phyloP scores from a whole-genome alignment of 352 stramenopile species.

The Paralagenidium karlingii region DNA sequence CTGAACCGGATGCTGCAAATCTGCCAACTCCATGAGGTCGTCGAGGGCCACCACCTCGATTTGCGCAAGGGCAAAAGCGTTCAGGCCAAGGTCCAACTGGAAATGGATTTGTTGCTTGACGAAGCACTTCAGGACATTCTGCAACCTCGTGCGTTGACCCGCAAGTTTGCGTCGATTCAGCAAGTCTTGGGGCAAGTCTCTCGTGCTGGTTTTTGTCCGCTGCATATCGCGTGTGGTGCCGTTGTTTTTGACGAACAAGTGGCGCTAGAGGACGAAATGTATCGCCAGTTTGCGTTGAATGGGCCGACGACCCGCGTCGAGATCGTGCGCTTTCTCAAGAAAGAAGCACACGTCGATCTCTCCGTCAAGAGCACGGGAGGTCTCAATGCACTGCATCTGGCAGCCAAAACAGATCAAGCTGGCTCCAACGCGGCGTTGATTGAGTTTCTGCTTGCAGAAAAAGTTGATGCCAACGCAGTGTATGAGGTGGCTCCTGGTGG shows the following conservation, averaged over 20 bases:
- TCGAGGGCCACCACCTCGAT: conserved; percentile 22
- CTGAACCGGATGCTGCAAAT: conserved; percentile 17
- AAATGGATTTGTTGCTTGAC: conserved; percentile 44
- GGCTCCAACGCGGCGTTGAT: conserved; percentile 34
- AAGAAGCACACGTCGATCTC: conserved; percentile 22
- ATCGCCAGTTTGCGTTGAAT: conserved; percentile 19
- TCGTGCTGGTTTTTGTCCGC: conserved; percentile 27
- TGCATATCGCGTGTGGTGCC: conserved; percentile 53
- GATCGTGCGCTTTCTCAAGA: conserved; percentile 23
- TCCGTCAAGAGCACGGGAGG: conserved; percentile 10
- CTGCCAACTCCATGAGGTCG: conserved; percentile 10
- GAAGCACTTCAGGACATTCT: conserved; percentile 19
- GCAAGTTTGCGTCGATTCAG: conserved; percentile 14
- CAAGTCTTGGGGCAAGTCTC: conserved; percentile 19
- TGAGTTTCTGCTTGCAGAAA: conserved; percentile 20
- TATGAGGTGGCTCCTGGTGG: conserved; percentile 34
- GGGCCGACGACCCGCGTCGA: conserved; percentile 15
- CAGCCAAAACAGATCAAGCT: conserved; percentile 25
- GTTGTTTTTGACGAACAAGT: conserved; percentile 16
- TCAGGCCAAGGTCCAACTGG: conserved; percentile 29
- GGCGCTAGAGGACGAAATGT: conserved; percentile 38
- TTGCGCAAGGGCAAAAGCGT: conserved; percentile 38
- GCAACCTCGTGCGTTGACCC: conserved; percentile 16
- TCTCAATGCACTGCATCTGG: conserved; percentile 30
- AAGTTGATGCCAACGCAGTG: conserved; percentile 29